phyloP scores from a whole-genome alignment of 768 basidiomycete genomes.

The Rhizopogon sp. region DNA sequence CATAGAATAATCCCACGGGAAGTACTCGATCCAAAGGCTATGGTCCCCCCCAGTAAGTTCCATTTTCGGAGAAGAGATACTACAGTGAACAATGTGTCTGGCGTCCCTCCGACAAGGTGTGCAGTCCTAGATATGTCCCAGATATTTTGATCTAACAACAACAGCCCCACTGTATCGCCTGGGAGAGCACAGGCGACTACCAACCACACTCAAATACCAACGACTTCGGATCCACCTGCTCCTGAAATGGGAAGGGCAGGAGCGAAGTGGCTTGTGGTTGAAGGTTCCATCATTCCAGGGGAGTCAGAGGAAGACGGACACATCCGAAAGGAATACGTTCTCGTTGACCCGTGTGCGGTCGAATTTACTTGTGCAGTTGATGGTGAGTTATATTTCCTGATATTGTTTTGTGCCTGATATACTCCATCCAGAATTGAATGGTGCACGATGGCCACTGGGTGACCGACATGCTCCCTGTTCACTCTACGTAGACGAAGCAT shows the following conservation, averaged over 20 bases:
- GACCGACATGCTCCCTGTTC: constrained; percentile 50
- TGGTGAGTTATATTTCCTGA: constrained; percentile 43
- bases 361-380: constrained; percentile 92
- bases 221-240: constrained; percentile 7
- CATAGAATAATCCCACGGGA: constrained; percentile 74
- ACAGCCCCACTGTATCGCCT: constrained; percentile 13
- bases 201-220: constrained; percentile 8
- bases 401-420: constrained; percentile 7
- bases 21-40: constrained; percentile 71
- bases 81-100: constrained; percentile 7
- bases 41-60: constrained; percentile 81
- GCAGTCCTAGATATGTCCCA: background rate
- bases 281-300: constrained; percentile 70
- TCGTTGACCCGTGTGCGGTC: constrained; percentile 85
- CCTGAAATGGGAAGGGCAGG: constrained; percentile 6
- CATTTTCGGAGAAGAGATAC: constrained; percentile 48
- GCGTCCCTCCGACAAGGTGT: constrained; percentile 18
- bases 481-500: constrained; percentile 42
- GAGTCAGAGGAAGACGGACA: constrained; percentile 82
- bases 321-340: constrained; percentile 83
- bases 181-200: constrained; percentile 9
- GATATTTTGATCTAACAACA: background rate
- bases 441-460: constrained; percentile 52
- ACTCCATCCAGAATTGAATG: constrained; percentile 51
- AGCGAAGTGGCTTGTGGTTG: constrained; percentile 37